Evolutionary conservation across 306 rosid genomes (phyloP).

Genomic region (Rosa lucieae): DNA sequence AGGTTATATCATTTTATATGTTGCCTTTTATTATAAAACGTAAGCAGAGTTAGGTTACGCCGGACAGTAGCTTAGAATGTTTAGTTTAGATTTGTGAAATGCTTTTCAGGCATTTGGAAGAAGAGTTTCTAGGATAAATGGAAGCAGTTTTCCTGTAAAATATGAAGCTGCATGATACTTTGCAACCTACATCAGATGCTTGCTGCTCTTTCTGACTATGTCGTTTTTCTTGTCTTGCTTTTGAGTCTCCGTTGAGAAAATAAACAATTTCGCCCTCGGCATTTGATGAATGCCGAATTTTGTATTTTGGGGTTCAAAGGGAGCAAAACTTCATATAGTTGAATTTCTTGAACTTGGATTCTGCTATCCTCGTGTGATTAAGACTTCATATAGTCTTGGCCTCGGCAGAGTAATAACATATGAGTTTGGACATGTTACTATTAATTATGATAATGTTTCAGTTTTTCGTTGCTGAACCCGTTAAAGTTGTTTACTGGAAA

Average conservation of each 20-base stretch:
- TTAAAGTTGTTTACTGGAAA: no score
- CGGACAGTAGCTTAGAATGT: constrained; percentile 3
- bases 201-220: background rate
- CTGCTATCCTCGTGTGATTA: background rate
- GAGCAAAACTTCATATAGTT: background rate
- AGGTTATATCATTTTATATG: constrained; percentile 9
- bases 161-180: constrained; percentile 3
- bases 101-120: constrained; percentile 11
- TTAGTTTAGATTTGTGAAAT: constrained; percentile 8
- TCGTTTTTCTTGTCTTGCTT: background rate
- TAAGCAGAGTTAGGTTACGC: constrained; percentile 11
- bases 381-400: background rate
- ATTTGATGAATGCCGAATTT: background rate
- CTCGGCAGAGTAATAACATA: background rate
- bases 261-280: background rate
- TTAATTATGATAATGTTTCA: no score
- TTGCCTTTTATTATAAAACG: constrained; percentile 8
- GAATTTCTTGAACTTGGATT: background rate
- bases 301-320: background rate
- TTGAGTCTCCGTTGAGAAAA: background rate
- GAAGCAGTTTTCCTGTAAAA: constrained; percentile 21
- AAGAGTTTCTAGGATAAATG: constrained; percentile 10
- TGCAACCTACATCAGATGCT: background rate
- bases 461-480: no score
- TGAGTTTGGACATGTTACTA: background rate